Evolutionary conservation across 23 red algal genomes (phyloP), one percentile per base, ranked within the genome.

Genomic region (Gracilaria domingensis): DNA sequence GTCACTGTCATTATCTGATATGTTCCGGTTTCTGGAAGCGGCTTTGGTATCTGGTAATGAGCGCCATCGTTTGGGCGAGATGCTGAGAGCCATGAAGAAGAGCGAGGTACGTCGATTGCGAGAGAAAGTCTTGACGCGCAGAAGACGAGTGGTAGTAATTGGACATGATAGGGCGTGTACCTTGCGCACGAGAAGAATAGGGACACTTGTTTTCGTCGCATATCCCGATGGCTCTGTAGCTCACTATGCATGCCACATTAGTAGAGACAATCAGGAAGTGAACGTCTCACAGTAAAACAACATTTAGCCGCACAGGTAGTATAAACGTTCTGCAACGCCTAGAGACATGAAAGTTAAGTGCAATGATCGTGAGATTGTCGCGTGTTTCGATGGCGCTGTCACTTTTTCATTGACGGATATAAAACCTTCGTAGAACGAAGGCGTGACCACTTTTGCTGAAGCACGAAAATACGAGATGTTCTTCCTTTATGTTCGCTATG

Each of bases 181-280:
- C 34, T 75, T 82, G 8, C 83, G 88, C 62, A 82, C 78, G 16
- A 66, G 88, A 40, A 53, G 76, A 82, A 91, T 91, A 40, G 88
- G 75, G 21, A 64, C 78, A 66, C 37, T 25, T 34, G 88, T 67
- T 11, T 82, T 91, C 73, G 88, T 66, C 26, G 88, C 88, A 12
- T 83, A 83, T 58, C 76, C 88, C 9, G 78, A 83, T 50, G 88
- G 88, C 18, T 81, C 76, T 21, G 79, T 91, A 29, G 78, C 78
- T 40, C 88, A 91, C 44, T 74, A 80, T n/a, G 88, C 88, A 24
- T 91, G 88, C 39, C 88, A 91, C 26, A 72, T 91, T 24, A 89
- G 81, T 35, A 29, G 60, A 85, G 81, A 85, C 67, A 73, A 42
- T 23, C 67, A 73, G 35, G 67, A 73, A 40, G 16, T 30, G 24